Conservation (phyloP, 148 eudicot species). For the Agrostemma githago region DNA sequence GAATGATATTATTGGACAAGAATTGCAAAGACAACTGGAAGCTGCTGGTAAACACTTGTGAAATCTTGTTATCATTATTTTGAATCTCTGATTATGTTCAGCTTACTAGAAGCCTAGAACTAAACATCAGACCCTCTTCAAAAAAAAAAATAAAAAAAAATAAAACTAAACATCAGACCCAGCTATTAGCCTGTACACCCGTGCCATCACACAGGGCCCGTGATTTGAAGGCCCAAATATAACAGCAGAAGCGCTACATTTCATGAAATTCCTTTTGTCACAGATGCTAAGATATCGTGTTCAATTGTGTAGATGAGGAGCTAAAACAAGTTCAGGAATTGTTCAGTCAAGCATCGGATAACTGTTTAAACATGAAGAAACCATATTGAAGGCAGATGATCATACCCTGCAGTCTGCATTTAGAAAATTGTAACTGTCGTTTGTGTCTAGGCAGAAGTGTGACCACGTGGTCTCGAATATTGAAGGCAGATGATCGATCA, state of each 20-base stretch:
- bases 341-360: conserved; percentile 61
- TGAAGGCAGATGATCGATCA: no score
- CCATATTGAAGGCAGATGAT: conserved; percentile 49
- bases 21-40: conserved; percentile 86
- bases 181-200: no score
- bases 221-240: no score
- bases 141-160: no score
- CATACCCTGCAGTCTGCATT: not conserved
- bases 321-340: conserved; percentile 83
- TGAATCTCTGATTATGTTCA: no score
- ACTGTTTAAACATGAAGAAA: conserved; percentile 77
- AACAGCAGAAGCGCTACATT: no score
- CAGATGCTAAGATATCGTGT: not conserved
- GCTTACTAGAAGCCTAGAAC: not conserved
- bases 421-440: not conserved
- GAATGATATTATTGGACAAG: conserved; percentile 88
- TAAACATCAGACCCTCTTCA: no score
- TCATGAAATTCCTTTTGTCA: no score
- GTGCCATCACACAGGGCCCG: no score
- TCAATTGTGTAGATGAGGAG: conserved; percentile 56
- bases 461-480: no score
- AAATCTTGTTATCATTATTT: not conserved
- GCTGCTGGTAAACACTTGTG: conserved; percentile 65
- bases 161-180: no score
- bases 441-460: not conserved